Conservation (phyloP, 257 asterid genomes). For the Fraxinus cuspidata region DNA sequence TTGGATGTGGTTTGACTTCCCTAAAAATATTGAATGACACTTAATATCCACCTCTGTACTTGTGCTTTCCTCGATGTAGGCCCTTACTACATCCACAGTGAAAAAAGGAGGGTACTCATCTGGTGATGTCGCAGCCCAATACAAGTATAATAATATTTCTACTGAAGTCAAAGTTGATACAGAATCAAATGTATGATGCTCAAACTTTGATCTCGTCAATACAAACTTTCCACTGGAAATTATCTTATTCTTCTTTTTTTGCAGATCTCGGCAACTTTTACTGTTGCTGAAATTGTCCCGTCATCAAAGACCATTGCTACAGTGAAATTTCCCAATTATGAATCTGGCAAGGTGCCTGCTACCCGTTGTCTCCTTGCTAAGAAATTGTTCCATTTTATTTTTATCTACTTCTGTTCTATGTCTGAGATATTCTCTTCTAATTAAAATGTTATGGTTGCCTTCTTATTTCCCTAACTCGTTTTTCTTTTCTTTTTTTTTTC, state of each 20-base stretch:
- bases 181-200: constrained; percentile 65
- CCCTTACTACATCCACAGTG: constrained; percentile 76
- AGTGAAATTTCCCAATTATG: constrained; percentile 67
- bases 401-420: background rate
- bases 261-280: constrained; percentile 65
- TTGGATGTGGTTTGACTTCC: constrained; percentile 10
- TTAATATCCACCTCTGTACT: background rate
- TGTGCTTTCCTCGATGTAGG: constrained; percentile 40
- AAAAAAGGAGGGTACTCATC: constrained; percentile 82
- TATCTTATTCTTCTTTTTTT: constrained; percentile 22
- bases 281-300: constrained; percentile 55
- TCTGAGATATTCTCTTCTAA: background rate
- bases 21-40: background rate
- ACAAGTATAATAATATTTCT: constrained; percentile 58
- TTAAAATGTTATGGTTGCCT: background rate
- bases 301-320: constrained; percentile 74
- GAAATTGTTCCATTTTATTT: background rate
- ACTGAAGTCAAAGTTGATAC: constrained; percentile 86
- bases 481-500: background rate
- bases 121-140: constrained; percentile 79
- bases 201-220: constrained; percentile 16
- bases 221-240: constrained; percentile 3
- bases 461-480: constrained; percentile 16
- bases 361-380: background rate
- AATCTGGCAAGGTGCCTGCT: constrained; percentile 73